These are phyloP conservation scores for Pichia paraexigua DNA, from an alignment of 805 yeast genomes.

Conservation along the genomic window DNA sequence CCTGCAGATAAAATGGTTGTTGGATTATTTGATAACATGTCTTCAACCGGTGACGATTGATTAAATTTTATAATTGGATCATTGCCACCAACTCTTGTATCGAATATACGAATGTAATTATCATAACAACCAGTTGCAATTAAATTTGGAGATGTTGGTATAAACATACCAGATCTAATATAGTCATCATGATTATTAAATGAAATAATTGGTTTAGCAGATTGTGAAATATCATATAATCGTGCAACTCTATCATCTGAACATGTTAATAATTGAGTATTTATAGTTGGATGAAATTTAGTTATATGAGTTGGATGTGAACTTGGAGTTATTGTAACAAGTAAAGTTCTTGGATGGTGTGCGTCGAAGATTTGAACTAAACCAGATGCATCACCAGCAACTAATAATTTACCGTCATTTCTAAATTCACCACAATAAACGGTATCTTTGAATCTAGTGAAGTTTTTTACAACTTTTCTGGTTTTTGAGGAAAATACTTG, in stretches of 20 bases:
- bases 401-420: conserved; percentile 81
- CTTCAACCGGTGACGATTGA: conserved; percentile 81
- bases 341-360: conserved; percentile 58
- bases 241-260: conserved; percentile 86
- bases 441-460: conserved; percentile 80
- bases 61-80: conserved; percentile 57
- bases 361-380: conserved; percentile 87
- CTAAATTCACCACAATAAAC: conserved; percentile 90
- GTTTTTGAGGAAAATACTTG: conserved; percentile 93
- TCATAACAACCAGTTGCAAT: conserved; percentile 94
- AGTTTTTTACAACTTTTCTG: conserved; percentile 80
- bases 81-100: conserved; percentile 48
- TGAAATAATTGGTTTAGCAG: conserved; percentile 60
- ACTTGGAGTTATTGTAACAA: conserved; percentile 77
- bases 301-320: conserved; percentile 89
- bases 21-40: conserved; percentile 63
- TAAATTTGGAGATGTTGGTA: conserved; percentile 60
- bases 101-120: conserved; percentile 76
- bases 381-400: conserved; percentile 95
- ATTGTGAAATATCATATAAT: conserved; percentile 79
- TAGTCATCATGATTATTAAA: conserved; percentile 80
- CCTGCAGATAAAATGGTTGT: conserved; percentile 76
- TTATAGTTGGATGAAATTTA: conserved; percentile 73
- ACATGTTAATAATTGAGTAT: conserved; percentile 74
- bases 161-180: conserved; percentile 71